Percentiles rank a stretch among this genome's conserved stretches.
Conservation (phyloP, 1,284 basidiomycete genomes). For the Cerrena zonata region DNA sequence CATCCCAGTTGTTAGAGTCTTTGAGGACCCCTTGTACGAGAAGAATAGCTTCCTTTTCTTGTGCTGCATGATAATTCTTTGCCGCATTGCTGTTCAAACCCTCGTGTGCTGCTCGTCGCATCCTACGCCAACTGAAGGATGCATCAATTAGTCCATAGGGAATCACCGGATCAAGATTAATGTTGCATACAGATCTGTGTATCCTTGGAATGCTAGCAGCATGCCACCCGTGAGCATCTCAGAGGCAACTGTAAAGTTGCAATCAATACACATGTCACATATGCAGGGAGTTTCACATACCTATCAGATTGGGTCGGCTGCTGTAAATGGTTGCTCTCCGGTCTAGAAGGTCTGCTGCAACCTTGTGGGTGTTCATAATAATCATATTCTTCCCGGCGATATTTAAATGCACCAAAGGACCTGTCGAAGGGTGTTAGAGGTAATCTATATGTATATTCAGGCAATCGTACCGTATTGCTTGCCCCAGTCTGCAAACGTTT, state of each 20-base stretch:
- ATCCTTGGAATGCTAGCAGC: conserved; percentile 9
- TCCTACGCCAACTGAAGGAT: neutral
- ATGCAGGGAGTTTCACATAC: neutral
- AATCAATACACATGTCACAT: neutral
- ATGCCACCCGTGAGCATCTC: conserved; percentile 14
- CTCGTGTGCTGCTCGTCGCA: conserved; percentile 2
- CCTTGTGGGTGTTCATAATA: neutral
- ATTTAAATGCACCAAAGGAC: neutral
- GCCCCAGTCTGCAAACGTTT: neutral
- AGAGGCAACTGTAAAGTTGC: conserved; percentile 4
- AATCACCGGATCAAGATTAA: neutral
- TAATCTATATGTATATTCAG: no score
- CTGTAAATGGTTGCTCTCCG: neutral
- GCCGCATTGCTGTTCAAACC: neutral
- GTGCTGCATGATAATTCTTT: neutral
- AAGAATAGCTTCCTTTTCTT: neutral
- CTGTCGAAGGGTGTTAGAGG: neutral
- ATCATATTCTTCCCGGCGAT: neutral
- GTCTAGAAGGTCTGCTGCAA: neutral
- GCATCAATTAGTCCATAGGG: neutral
- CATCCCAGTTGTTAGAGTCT: neutral
- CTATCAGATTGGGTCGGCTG: neutral
- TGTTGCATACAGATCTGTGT: conserved; percentile 7
- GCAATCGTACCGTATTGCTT: neutral
- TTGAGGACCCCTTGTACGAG: neutral